Conservation (phyloP, 345 rosid species). For the Lagerstroemia speciosa region DNA sequence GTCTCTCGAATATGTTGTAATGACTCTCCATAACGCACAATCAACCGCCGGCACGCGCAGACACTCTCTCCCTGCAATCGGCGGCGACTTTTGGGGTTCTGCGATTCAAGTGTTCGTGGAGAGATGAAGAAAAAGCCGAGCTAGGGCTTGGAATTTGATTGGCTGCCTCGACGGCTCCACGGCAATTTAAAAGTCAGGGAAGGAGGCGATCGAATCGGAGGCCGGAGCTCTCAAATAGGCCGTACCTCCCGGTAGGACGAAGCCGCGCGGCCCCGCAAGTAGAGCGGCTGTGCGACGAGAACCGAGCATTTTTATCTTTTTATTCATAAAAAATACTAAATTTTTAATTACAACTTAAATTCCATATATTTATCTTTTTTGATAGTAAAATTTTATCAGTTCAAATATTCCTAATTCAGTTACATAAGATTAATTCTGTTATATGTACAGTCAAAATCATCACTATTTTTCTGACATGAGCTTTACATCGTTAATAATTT, state of each 20-base stretch:
- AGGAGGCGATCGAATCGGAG: neutral
- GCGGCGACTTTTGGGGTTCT: neutral
- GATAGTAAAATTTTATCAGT: too few relatives aligned
- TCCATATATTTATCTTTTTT: too few relatives aligned
- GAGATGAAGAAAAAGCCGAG: neutral
- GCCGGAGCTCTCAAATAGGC: neutral
- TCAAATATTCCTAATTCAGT: too few relatives aligned
- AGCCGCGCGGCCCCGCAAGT: neutral
- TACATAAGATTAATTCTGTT: too few relatives aligned
- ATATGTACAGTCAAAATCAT: too few relatives aligned
- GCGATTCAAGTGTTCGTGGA: too few relatives aligned
- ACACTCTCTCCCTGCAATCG: neutral
- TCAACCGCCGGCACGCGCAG: neutral
- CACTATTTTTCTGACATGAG: too few relatives aligned
- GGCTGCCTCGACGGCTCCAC: neutral
- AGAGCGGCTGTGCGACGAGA: neutral
- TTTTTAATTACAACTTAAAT: too few relatives aligned
- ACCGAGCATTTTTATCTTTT: too few relatives aligned
- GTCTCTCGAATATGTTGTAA: slow-evolving; percentile 56
- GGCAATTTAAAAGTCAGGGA: neutral
- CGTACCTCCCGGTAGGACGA: neutral
- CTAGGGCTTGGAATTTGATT: neutral
- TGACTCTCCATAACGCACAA: slow-evolving; percentile 10
- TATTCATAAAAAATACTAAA: too few relatives aligned
- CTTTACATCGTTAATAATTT: too few relatives aligned